Evolutionary conservation across 108 stramenopile species (phyloP).

Genomic region (Nitzschia inconspicua): DNA sequence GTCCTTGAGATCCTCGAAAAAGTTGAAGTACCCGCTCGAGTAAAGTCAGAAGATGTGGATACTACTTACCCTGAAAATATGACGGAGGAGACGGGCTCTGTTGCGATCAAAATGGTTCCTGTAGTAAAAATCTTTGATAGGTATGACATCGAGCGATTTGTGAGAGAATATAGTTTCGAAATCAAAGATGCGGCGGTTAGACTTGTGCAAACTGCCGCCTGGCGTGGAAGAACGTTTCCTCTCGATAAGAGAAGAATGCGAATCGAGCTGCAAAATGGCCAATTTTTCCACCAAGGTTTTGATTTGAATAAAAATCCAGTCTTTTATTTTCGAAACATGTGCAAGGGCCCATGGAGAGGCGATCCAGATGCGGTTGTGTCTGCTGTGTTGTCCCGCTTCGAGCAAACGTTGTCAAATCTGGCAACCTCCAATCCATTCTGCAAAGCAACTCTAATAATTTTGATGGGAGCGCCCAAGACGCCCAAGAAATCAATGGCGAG

Average conservation of each 20-base stretch:
- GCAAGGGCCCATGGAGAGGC: constrained; percentile 56
- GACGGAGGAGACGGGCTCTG: constrained; percentile 1
- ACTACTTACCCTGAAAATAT: background rate
- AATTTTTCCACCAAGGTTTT: constrained; percentile 71
- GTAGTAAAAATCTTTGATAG: constrained; percentile 26
- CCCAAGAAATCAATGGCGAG: background rate
- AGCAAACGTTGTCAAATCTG: constrained; percentile 30
- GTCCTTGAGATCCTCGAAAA: constrained; percentile 35
- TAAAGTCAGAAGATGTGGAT: background rate
- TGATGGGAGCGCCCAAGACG: constrained; percentile 35
- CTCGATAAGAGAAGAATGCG: constrained; percentile 51
- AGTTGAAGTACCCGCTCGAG: constrained; percentile 28
- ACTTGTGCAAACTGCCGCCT: constrained; percentile 57
- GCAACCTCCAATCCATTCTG: constrained; percentile 21
- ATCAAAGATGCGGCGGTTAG: constrained; percentile 44
- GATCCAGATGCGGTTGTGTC: constrained; percentile 49
- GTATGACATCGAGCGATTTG: constrained; percentile 49
- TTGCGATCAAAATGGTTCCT: constrained; percentile 7
- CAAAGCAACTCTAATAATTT: constrained; percentile 45
- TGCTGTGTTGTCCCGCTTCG: constrained; percentile 54
- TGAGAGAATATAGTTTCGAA: constrained; percentile 34
- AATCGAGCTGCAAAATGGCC: constrained; percentile 62
- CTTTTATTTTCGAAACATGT: constrained; percentile 72
- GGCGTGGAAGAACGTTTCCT: constrained; percentile 66
- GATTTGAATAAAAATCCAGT: constrained; percentile 57